A percentile compares a stretch with the other conserved stretches of the same genome.
Conservation (phyloP, 1,284 basidiomycete species). For the Tranzscheliella williamsii region DNA sequence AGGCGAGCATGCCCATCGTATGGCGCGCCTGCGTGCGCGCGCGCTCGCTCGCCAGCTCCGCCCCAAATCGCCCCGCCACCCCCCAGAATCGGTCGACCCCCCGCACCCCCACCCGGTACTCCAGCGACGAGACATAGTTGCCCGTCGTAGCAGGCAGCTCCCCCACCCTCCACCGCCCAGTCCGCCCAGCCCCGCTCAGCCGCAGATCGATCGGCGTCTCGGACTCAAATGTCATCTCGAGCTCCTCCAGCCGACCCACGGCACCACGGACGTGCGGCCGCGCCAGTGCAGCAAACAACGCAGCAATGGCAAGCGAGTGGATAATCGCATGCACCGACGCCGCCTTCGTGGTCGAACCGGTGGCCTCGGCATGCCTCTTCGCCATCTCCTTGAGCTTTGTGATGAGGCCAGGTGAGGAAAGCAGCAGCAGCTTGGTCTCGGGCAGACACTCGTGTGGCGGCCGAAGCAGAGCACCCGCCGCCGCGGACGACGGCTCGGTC, state of each 20-base stretch:
- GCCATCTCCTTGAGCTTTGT: constrained; percentile 13
- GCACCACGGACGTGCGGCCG: not conserved
- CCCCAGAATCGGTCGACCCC: constrained; percentile 1
- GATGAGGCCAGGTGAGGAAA: constrained; percentile 9
- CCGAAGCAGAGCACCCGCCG: not conserved
- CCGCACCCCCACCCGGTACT: not conserved
- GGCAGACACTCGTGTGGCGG: constrained; percentile 2
- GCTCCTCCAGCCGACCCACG: not conserved
- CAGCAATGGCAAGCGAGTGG: constrained; percentile 7
- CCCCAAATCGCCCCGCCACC: constrained; percentile 1
- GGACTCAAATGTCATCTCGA: constrained; percentile 1
- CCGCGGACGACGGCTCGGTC: not conserved
- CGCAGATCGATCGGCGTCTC: constrained; percentile 22
- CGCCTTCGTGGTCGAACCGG: not conserved
- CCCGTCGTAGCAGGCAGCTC: constrained; percentile 4
- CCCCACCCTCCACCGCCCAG: too few relatives aligned
- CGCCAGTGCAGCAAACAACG: constrained; percentile 12
- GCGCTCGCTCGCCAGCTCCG: not conserved
- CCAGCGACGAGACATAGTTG: constrained; percentile 16
- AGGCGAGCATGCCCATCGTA: constrained; percentile 11
- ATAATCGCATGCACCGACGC: constrained; percentile 23
- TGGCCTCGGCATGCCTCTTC: not conserved
- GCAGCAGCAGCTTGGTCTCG: constrained; percentile 1
- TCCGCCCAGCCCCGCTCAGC: not conserved
- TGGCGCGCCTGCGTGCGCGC: not conserved